phyloP scores from a whole-genome alignment of 441 rosid species.

The Eruca vesicaria region DNA sequence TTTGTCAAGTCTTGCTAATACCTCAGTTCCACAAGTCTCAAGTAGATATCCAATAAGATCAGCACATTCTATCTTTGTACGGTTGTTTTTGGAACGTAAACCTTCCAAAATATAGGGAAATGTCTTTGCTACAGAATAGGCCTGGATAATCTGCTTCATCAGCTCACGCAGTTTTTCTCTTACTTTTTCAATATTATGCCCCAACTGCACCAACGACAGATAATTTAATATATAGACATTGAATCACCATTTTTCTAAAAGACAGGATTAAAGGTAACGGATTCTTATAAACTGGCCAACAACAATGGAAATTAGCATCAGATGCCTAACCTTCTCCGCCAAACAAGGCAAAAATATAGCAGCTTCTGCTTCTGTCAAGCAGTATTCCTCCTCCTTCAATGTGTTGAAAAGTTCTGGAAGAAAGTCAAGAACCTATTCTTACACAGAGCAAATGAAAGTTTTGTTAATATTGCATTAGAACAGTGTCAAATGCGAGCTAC shows the following conservation, averaged over 20 bases:
- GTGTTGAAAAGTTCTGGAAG: constrained; percentile 91
- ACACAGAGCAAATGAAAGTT: constrained; percentile 20
- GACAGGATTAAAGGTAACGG: constrained; percentile 2
- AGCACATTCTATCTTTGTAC: constrained; percentile 93
- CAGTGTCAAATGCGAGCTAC: constrained; percentile 1
- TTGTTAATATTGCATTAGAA: constrained; percentile 6
- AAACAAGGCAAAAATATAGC: constrained; percentile 97
- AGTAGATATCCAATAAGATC: constrained; percentile 93
- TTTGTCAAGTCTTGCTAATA: constrained; percentile 28
- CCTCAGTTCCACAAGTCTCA: constrained; percentile 97
- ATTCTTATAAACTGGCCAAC: constrained; percentile 1
- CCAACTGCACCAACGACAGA: constrained; percentile 62
- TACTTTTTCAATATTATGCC: constrained; percentile 98
- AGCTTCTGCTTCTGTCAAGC: constrained; percentile 90
- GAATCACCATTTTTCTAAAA: constrained; percentile 2
- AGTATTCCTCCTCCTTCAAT: constrained; percentile 74
- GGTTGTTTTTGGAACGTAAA: constrained; percentile 96
- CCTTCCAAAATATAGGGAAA: constrained; percentile 97
- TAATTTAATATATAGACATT: constrained; percentile 3
- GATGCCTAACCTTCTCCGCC: constrained; percentile 78
- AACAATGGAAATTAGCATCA: constrained; percentile 5
- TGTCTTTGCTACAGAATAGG: constrained; percentile 75
- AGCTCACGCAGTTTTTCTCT: constrained; percentile 98
- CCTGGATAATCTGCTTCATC: constrained; percentile 76
- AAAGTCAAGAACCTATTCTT: constrained; percentile 87